phyloP scores from a whole-genome alignment of 352 stramenopile genomes.

The Elongisporangium anandrum region DNA sequence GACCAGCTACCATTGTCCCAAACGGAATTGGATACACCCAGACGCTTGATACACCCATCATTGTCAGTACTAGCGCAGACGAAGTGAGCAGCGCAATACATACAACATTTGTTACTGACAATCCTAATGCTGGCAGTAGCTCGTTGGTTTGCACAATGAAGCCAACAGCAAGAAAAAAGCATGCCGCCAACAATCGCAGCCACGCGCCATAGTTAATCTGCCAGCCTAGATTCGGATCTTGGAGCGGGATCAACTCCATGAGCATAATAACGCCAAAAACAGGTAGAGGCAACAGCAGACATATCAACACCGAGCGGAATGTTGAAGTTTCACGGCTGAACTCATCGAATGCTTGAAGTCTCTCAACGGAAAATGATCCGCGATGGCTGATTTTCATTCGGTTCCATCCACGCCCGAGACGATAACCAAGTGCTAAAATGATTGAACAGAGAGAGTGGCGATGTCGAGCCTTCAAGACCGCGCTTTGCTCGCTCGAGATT shows the following conservation, averaged over 20 bases:
- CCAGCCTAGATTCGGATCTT: slow-evolving; percentile 16
- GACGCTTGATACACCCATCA: slow-evolving; percentile 9
- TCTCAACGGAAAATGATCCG: too few species aligned
- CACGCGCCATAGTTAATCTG: slow-evolving; percentile 19
- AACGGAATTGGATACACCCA: slow-evolving; percentile 15
- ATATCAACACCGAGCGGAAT: slow-evolving; percentile 4
- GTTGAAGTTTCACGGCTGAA: slow-evolving; percentile 5
- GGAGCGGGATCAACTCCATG: slow-evolving; percentile 12
- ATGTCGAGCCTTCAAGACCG: background rate
- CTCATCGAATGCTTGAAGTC: slow-evolving; percentile 17
- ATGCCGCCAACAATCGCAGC: slow-evolving; percentile 2
- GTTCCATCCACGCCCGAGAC: slow-evolving; percentile 2
- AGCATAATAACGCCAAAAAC: slow-evolving; percentile 9
- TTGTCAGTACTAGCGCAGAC: slow-evolving; percentile 2
- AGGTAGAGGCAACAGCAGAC: slow-evolving; percentile 8
- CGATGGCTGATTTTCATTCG: slow-evolving; percentile 15
- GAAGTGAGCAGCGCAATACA: slow-evolving; percentile 1
- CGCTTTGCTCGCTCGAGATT: background rate
- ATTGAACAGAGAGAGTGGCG: background rate
- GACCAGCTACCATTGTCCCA: background rate
- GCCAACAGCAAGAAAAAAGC: background rate
- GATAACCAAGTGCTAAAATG: background rate
- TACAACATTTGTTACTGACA: background rate
- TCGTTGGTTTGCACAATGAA: background rate
- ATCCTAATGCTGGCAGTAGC: background rate